These are phyloP conservation scores for Solanum paucissectum DNA, from an alignment of 257 asterid species.

Conservation along the genomic window DNA sequence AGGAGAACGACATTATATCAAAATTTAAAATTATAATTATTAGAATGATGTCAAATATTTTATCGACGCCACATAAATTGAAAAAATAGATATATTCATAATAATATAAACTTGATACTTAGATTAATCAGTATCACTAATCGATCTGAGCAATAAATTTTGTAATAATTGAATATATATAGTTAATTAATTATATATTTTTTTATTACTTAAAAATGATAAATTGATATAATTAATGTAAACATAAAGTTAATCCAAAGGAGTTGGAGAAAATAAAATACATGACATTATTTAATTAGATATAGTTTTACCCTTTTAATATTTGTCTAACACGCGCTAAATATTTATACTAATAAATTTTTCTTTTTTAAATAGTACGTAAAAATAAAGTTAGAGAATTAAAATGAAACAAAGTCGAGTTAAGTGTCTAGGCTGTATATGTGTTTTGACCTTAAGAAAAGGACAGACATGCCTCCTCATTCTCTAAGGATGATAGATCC, in stretches of 20 bases:
- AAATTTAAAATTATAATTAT: no score
- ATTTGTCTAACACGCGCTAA: background rate
- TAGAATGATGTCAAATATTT: background rate
- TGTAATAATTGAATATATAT: background rate
- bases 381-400: no score
- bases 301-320: background rate
- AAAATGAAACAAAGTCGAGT: no score
- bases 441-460: background rate
- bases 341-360: no score
- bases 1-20: background rate
- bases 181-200: no score
- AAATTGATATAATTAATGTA: background rate
- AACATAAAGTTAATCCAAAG: background rate
- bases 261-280: background rate
- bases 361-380: background rate
- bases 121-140: background rate
- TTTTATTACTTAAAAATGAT: background rate
- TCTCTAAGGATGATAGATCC: constrained; percentile 34
- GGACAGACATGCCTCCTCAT: constrained; percentile 40
- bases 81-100: background rate
- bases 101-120: background rate
- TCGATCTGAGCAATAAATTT: background rate
- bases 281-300: background rate
- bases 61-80: background rate
- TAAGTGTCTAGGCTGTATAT: background rate